A percentile compares a stretch with the other conserved stretches of the same genome.
phyloP scores from a whole-genome alignment of 192 early-diverging fungal species.

The Irineochytrium annulatum region DNA sequence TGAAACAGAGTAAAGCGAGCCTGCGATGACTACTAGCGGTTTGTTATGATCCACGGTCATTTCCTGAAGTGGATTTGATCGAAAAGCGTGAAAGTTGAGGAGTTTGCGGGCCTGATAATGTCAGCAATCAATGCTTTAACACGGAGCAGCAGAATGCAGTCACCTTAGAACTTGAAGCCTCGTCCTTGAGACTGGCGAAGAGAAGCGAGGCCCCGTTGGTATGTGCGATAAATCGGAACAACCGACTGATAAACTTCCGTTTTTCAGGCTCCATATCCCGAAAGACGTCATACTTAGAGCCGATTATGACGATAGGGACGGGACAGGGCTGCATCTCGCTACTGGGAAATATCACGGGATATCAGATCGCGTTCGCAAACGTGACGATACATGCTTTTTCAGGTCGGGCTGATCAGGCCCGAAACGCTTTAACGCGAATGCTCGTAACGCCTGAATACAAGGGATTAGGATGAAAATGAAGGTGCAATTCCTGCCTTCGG shows the following conservation, averaged over 20 bases:
- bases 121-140: too few species aligned
- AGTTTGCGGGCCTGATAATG: slow-evolving; percentile 18
- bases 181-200: slow-evolving; percentile 41
- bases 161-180: slow-evolving; percentile 31
- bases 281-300: slow-evolving; percentile 45
- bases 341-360: slow-evolving; percentile 8
- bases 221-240: slow-evolving; percentile 46
- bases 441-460: too few species aligned
- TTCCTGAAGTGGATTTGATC: slow-evolving; percentile 20
- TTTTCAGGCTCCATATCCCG: slow-evolving; percentile 43
- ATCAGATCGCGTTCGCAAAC: background rate
- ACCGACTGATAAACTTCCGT: slow-evolving; percentile 38
- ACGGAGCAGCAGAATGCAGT: too few species aligned
- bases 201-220: slow-evolving; percentile 42
- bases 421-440: slow-evolving; percentile 37
- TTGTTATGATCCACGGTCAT: slow-evolving; percentile 40
- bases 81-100: slow-evolving; percentile 43
- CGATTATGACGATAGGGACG: slow-evolving; percentile 43
- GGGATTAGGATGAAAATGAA: too few species aligned
- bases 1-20: slow-evolving; percentile 2
- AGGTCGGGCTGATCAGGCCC: slow-evolving; percentile 40
- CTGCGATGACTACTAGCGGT: slow-evolving; percentile 42
- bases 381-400: slow-evolving; percentile 4
- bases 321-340: slow-evolving; percentile 32
- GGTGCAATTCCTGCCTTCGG: too few species aligned